Evolutionary conservation across 345 rosid genomes (phyloP).

Genomic region (Chamaenerion angustifolium): DNA sequence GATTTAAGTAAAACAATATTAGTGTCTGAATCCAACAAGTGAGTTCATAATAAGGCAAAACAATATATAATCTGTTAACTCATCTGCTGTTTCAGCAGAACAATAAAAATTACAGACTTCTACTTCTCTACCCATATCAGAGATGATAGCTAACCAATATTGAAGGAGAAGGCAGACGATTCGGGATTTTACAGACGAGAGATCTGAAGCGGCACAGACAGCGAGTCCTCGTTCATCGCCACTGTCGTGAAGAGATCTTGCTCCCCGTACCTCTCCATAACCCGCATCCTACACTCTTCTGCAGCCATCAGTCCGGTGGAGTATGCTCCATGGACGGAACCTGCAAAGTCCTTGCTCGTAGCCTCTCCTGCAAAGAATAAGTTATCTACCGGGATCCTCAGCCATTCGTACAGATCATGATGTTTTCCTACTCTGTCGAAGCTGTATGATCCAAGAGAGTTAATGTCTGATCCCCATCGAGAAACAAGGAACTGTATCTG

Average conservation of each 20-base stretch:
- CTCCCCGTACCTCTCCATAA: conserved; percentile 80
- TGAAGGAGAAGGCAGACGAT: too few species aligned
- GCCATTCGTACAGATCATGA: conserved; percentile 75
- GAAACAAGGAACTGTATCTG: conserved; percentile 71
- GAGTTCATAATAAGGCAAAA: too few species aligned
- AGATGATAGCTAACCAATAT: too few species aligned
- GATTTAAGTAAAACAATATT: too few species aligned
- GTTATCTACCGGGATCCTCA: conserved; percentile 81
- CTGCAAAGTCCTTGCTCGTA: conserved; percentile 56
- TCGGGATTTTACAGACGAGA: conserved; percentile 39
- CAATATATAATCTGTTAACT: too few species aligned
- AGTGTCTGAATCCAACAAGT: too few species aligned
- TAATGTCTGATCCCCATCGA: conserved; percentile 65
- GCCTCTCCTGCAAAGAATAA: conserved; percentile 98
- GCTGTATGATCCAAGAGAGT: conserved; percentile 83
- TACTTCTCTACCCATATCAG: too few species aligned
- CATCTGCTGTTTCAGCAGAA: too few species aligned
- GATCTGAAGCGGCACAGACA: conserved; percentile 58
- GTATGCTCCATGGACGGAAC: conserved; percentile 88
- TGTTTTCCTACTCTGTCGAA: conserved; percentile 66
- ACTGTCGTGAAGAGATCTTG: conserved; percentile 68
- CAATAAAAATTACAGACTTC: too few species aligned
- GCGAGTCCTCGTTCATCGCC: conserved; percentile 50
- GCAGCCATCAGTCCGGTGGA: conserved; percentile 86
- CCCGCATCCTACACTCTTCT: conserved; percentile 89